phyloP scores from a whole-genome alignment of 768 basidiomycete genomes.

The Imleria badia region DNA sequence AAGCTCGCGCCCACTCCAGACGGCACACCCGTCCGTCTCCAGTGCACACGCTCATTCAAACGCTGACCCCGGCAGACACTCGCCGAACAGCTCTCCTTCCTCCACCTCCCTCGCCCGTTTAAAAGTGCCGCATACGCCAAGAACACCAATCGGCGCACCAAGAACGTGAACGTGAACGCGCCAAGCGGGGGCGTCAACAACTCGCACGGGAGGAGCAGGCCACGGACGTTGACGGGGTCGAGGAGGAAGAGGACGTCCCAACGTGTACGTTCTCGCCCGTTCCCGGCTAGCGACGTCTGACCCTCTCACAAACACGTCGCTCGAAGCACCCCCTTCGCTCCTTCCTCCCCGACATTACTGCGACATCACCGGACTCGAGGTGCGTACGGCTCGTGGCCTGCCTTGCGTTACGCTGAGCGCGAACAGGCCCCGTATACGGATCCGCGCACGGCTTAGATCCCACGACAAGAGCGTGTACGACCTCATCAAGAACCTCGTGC shows the following conservation, averaged over 20 bases:
- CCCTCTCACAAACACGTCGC: constrained; percentile 61
- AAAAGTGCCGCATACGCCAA: constrained; percentile 72
- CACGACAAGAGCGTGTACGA: too few species aligned
- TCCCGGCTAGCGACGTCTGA: not conserved
- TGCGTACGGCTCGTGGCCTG: constrained; percentile 21
- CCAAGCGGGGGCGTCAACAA: constrained; percentile 59
- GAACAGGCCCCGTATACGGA: too few species aligned
- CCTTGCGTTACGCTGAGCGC: not conserved
- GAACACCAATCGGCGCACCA: constrained; percentile 69
- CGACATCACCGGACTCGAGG: constrained; percentile 77
- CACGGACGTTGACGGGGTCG: constrained; percentile 58
- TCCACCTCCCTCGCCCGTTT: constrained; percentile 70
- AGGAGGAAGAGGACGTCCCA: constrained; percentile 67
- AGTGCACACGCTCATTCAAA: not conserved
- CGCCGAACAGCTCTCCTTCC: constrained; percentile 72
- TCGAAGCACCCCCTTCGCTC: constrained; percentile 83
- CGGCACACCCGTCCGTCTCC: not conserved
- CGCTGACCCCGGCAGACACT: constrained; percentile 47
- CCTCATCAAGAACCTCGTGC: constrained; percentile 46
- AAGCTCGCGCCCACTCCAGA: not conserved
- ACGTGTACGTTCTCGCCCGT: constrained; percentile 52
- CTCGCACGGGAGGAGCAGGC: constrained; percentile 46
- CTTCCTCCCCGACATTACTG: constrained; percentile 76
- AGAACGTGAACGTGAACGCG: constrained; percentile 52
- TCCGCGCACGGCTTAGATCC: too few species aligned